A percentile compares a stretch with the other conserved stretches of the same genome.
Evolutionary conservation across 208 protist genomes (phyloP).

Genomic region (Trypanosomatidae sp.): DNA sequence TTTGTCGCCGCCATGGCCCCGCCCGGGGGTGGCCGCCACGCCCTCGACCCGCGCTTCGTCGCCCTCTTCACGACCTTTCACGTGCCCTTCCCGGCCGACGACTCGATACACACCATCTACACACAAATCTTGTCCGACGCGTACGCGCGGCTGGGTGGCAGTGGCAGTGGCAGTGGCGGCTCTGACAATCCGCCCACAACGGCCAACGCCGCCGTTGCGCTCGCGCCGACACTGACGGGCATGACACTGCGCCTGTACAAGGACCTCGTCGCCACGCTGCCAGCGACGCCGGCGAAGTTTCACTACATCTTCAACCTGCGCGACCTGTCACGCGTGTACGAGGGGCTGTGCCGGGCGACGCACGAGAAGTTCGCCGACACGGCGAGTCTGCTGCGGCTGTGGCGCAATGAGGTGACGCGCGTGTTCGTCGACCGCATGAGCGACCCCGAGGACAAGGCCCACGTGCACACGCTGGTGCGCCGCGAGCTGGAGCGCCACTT

Average conservation of each 20-base stretch:
- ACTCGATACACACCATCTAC: constrained; percentile 96
- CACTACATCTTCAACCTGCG: constrained; percentile 99
- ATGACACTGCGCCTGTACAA: constrained; percentile 93
- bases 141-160: constrained; percentile 53
- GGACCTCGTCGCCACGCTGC: constrained; percentile 78
- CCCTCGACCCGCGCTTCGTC: constrained; percentile 96
- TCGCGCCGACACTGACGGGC: constrained; percentile 69
- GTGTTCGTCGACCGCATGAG: constrained; percentile 97
- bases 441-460: constrained; percentile 85
- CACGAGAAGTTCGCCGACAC: constrained; percentile 79
- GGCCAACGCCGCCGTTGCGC: constrained; percentile 11
- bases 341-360: constrained; percentile 93
- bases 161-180: too few relatives aligned
- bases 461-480: constrained; percentile 71
- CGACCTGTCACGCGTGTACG: constrained; percentile 96
- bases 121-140: constrained; percentile 89
- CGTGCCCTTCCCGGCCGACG: constrained; percentile 94
- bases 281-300: constrained; percentile 97
- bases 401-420: constrained; percentile 95
- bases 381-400: constrained; percentile 86
- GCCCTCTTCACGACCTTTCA: constrained; percentile 97
- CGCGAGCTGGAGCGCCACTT: constrained; percentile 77
- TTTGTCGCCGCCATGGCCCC: constrained; percentile 96
- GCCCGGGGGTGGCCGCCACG: constrained; percentile 93
- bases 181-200: too few relatives aligned